These are phyloP conservation scores for Fimicolochytrium jonesii DNA, from an alignment of 192 early-diverging fungal species.

Conservation along the genomic window DNA sequence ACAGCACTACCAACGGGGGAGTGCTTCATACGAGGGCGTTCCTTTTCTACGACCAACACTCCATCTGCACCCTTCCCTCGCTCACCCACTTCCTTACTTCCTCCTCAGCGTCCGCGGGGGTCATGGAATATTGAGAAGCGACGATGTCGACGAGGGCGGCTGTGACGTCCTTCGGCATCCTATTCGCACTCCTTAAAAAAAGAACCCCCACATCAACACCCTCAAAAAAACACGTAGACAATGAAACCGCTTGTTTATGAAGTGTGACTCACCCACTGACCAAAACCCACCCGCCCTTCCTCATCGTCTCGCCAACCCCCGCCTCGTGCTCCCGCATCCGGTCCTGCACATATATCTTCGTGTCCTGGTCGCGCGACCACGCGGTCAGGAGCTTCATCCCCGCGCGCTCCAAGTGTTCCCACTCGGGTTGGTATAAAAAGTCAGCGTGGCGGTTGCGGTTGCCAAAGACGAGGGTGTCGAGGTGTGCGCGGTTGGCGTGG, in stretches of 20 bases:
- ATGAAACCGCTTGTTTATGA: neutral
- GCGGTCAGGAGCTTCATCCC: conserved; percentile 69
- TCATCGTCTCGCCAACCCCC: conserved; percentile 63
- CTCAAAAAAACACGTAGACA: neutral
- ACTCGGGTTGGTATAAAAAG: conserved; percentile 69
- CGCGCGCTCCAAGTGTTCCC: conserved; percentile 44
- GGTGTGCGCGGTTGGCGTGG: conserved; percentile 36
- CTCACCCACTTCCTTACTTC: conserved; percentile 64
- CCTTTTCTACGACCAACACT: conserved; percentile 68
- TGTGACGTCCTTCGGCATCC: conserved; percentile 70
- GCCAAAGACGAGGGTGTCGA: conserved; percentile 81
- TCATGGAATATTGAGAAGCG: conserved; percentile 46
- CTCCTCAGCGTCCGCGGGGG: conserved; percentile 50
- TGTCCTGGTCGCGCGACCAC: conserved; percentile 82
- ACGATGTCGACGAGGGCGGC: conserved; percentile 60
- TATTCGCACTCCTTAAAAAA: conserved; percentile 55
- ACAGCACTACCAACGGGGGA: too few relatives aligned
- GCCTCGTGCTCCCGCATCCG: conserved; percentile 51
- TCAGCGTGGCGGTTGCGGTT: conserved; percentile 69
- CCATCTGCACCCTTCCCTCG: conserved; percentile 72
- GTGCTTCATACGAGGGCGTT: neutral
- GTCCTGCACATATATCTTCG: conserved; percentile 82
- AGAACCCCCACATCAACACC: neutral
- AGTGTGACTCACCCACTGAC: conserved; percentile 20
- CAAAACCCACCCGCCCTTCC: conserved; percentile 51